phyloP scores from a whole-genome alignment of 2,329 filamentous ascomycete species.

The Verticillium tricorpus region DNA sequence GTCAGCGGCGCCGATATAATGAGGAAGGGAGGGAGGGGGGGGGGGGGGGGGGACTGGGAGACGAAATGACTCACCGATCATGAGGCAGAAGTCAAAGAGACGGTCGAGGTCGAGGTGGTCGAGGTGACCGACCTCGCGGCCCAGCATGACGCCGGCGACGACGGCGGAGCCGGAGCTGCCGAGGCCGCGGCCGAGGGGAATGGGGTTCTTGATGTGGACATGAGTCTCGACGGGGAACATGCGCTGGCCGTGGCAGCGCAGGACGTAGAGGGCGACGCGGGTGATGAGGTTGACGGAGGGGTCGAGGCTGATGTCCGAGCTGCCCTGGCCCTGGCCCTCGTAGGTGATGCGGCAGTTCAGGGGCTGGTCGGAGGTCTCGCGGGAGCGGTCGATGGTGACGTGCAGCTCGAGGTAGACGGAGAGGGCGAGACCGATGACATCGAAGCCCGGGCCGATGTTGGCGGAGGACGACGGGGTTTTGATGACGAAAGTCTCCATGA shows the following conservation, averaged over 20 bases:
- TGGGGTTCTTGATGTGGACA: conserved; percentile 93
- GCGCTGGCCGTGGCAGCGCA: conserved; percentile 85
- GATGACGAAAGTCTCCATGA: conserved; percentile 63
- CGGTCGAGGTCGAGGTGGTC: conserved; percentile 63
- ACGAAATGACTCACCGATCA: conserved; percentile 65
- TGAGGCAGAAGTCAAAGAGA: conserved; percentile 91
- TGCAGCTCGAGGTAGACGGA: conserved; percentile 89
- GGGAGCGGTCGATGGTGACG: conserved; percentile 67
- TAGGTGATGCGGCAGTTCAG: conserved; percentile 90
- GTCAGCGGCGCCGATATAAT: not conserved
- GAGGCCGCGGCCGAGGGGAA: conserved; percentile 85
- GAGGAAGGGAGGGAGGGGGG: too few species aligned
- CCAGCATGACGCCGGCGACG: conserved; percentile 89
- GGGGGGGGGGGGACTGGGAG: too few species aligned
- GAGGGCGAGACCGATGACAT: conserved; percentile 92
- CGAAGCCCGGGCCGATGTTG: conserved; percentile 96
- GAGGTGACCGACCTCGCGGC: conserved; percentile 72
- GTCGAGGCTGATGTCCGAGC: conserved; percentile 71
- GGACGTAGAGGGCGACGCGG: conserved; percentile 86
- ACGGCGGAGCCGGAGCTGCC: conserved; percentile 96
- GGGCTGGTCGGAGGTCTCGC: conserved; percentile 50
- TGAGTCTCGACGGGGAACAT: conserved; percentile 81
- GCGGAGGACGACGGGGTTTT: conserved; percentile 89
- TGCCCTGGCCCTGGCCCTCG: conserved; percentile 72
- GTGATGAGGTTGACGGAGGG: conserved; percentile 91